Percentiles rank a stretch among this genome's conserved stretches.
Conservation (phyloP, 148 eudicot genomes). For the Rhododendron mucronatum region DNA sequence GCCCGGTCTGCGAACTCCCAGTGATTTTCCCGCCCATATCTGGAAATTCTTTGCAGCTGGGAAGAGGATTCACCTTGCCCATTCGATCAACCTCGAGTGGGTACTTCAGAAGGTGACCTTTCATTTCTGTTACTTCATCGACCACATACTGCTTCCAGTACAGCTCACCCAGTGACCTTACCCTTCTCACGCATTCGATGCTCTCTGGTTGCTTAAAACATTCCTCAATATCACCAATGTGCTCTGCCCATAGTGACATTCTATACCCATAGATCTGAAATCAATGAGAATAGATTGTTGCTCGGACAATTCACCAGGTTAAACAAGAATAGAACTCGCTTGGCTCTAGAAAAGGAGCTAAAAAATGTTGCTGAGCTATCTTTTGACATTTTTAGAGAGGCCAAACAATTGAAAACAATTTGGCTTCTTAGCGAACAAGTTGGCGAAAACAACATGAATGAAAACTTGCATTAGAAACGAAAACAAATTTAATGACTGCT, state of each 20-base stretch:
- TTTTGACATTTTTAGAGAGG: background rate
- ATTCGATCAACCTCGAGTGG: conserved; percentile 65
- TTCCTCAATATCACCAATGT: conserved; percentile 53
- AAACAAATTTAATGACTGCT: background rate
- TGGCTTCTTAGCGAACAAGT: background rate
- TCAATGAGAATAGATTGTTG: background rate
- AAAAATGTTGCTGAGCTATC: background rate
- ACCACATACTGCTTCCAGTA: conserved; percentile 78
- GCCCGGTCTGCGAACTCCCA: conserved; percentile 42
- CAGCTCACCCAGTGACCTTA: conserved; percentile 41
- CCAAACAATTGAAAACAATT: background rate
- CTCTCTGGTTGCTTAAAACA: conserved; percentile 57
- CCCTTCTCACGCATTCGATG: conserved; percentile 63
- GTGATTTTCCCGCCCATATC: conserved; percentile 70
- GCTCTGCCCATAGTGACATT: conserved; percentile 78
- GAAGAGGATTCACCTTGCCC: conserved; percentile 62
- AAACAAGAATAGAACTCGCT: background rate
- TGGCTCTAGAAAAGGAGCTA: background rate
- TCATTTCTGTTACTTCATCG: conserved; percentile 60
- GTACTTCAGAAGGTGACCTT: conserved; percentile 83
- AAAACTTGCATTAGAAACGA: background rate
- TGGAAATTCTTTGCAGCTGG: conserved; percentile 34
- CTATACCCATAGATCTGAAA: conserved; percentile 41
- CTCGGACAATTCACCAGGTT: background rate
- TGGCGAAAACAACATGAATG: background rate